Conservation (phyloP, 768 basidiomycete species). For the Scleroderma bovista region DNA sequence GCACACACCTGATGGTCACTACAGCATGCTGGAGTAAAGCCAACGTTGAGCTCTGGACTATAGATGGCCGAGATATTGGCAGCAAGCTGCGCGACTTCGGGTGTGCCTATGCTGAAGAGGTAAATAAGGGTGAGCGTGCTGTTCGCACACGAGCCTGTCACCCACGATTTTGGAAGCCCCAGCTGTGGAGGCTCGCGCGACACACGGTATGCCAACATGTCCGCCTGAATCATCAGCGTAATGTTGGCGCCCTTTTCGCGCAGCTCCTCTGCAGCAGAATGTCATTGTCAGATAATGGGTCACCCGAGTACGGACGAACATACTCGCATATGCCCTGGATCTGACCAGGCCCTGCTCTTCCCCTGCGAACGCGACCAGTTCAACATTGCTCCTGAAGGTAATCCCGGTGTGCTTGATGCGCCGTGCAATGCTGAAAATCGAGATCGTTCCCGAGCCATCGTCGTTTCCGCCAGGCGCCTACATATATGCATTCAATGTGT, state of each 20-base stretch:
- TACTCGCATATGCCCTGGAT: conserved; percentile 69
- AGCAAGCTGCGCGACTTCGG: conserved; percentile 71
- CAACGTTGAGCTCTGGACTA: conserved; percentile 71
- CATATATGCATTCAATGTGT: too few species aligned
- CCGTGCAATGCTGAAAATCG: conserved; percentile 76
- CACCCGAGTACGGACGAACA: not conserved
- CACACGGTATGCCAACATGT: conserved; percentile 85
- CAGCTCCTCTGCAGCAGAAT: conserved; percentile 35
- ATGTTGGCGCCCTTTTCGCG: conserved; percentile 56
- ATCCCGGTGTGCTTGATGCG: conserved; percentile 63
- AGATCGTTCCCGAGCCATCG: conserved; percentile 59
- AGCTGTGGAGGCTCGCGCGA: conserved; percentile 78
- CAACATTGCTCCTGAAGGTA: conserved; percentile 70
- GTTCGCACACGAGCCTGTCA: conserved; percentile 2
- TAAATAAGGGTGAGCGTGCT: not conserved
- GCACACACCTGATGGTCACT: conserved; percentile 76
- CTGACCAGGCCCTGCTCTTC: conserved; percentile 89
- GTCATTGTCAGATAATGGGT: not conserved
- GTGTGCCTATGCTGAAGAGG: conserved; percentile 62
- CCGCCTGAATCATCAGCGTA: conserved; percentile 83
- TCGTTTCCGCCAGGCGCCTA: conserved; percentile 54
- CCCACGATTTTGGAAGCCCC: conserved; percentile 68
- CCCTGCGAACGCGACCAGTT: conserved; percentile 80
- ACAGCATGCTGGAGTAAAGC: conserved; percentile 75
- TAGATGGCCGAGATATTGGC: conserved; percentile 74